Evolutionary conservation across 257 asterid genomes (phyloP), one percentile per base, ranked within the genome.

Genomic region (Nicotiana sylvestris): DNA sequence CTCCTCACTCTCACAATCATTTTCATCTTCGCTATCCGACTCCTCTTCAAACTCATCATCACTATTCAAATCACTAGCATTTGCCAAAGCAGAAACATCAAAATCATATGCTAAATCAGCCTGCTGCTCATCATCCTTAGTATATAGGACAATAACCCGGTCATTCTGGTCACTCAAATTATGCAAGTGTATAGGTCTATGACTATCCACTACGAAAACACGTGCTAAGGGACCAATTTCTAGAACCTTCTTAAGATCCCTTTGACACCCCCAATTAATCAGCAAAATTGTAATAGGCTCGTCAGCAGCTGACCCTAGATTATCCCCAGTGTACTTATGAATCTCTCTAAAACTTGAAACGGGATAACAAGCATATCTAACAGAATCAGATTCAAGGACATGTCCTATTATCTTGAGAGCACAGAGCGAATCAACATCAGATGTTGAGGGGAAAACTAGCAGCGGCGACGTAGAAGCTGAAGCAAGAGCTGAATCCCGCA

Each of bases 191-290:
- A 96, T 95, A 0, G 99, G 98, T 89, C 98, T 90, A 84, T 96
- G 99, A 89, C 98, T 96, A 87, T 96, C 98, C 51, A 94, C 98
- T 2, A 93, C 97, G 79, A 90, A 95, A 85, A 96, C 97, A 78
- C 90, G 88, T 0, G 99, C 92, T 1, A 86, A 85, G 0, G 94
- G 90, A 7, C 96, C 96, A 4, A 96, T 83, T 4, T 87, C 82
- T 32, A 96, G 88, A 68, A 87, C 92, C 85, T 85, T 90, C 82
- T 91, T 87, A 6, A 96, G 90, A 94, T 96, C 98, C 89, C 98
- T 92, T 86, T 93, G 97, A 87, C 98, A 92, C 17, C 99, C 99
- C 99, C 99, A 96, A 84, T 96, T 96, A 55, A 94, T 91, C 86
- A 94, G 85, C 91, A 96, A 88, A 85, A 95, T 91, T 0, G 99